Conservation (phyloP, 2,329 filamentous ascomycete species). For the Periglandula ipomoeae region DNA sequence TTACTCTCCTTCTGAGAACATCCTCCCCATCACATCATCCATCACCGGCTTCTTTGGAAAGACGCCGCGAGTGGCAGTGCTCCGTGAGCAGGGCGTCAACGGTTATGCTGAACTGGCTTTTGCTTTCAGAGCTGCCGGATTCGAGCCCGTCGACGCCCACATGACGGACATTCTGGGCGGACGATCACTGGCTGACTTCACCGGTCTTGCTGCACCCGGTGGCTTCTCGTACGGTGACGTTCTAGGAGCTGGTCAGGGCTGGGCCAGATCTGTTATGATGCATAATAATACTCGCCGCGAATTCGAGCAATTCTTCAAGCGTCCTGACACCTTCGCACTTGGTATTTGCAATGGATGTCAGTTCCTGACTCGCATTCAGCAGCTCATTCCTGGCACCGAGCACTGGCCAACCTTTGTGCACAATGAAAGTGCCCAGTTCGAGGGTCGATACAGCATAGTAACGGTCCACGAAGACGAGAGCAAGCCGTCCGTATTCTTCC, state of each 20-base stretch:
- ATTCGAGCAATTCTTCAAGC: slow-evolving; percentile 77
- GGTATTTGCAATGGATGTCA: slow-evolving; percentile 98
- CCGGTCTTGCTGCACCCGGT: slow-evolving; percentile 86
- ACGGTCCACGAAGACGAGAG: slow-evolving; percentile 55
- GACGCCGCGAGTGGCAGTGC: slow-evolving; percentile 72
- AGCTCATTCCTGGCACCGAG: slow-evolving; percentile 75
- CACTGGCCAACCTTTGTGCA: slow-evolving; percentile 81
- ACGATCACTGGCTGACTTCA: slow-evolving; percentile 72
- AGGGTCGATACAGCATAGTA: slow-evolving; percentile 77
- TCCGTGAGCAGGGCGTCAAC: slow-evolving; percentile 93
- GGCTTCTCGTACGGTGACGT: slow-evolving; percentile 89
- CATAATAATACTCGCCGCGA: slow-evolving; percentile 67
- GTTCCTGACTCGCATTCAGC: slow-evolving; percentile 72
- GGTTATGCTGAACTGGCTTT: slow-evolving; percentile 97
- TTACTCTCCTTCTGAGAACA: slow-evolving; percentile 70
- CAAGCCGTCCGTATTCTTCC: slow-evolving; percentile 69
- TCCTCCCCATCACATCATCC: slow-evolving; percentile 48
- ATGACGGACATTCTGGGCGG: slow-evolving; percentile 88
- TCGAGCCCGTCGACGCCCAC: slow-evolving; percentile 86
- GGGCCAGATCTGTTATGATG: slow-evolving; percentile 87
- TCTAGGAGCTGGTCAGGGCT: slow-evolving; percentile 88
- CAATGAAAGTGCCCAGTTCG: slow-evolving; percentile 82
- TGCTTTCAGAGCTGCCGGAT: slow-evolving; percentile 84
- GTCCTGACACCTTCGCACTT: slow-evolving; percentile 82
- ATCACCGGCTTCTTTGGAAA: slow-evolving; percentile 44